Evolutionary conservation across 768 basidiomycete species (phyloP).

Genomic region (Suillus fuscotomentosus): DNA sequence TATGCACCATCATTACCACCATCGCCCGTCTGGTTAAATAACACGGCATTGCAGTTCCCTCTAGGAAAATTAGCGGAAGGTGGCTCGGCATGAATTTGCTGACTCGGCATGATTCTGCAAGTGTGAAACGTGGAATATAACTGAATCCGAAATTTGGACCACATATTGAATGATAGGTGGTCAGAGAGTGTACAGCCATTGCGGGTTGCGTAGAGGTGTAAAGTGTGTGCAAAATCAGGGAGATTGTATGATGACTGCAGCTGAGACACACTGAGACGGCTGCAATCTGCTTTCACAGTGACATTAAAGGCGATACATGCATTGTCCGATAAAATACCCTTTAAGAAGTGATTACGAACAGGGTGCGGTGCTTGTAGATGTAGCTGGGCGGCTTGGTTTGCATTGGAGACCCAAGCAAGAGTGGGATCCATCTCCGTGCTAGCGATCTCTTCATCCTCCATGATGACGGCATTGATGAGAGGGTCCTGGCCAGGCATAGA

Average conservation of each 20-base stretch:
- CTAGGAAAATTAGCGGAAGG: background rate
- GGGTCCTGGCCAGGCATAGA: background rate
- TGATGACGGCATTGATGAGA: background rate
- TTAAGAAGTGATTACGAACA: background rate
- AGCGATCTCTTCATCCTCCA: background rate
- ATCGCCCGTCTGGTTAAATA: background rate
- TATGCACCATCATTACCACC: background rate
- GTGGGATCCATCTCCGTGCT: background rate
- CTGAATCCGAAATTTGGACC: constrained; percentile 25
- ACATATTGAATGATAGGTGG: background rate
- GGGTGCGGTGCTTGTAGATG: background rate
- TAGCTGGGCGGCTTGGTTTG: background rate
- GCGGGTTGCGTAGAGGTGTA: background rate
- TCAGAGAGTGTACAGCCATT: background rate
- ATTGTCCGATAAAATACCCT: background rate
- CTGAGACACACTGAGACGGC: background rate
- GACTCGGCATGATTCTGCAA: constrained; percentile 15
- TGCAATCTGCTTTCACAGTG: background rate
- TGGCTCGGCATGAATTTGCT: background rate
- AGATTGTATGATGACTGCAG: background rate
- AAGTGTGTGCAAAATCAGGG: background rate
- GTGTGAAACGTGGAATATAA: constrained; percentile 18
- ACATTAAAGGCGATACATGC: background rate
- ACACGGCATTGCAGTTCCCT: background rate
- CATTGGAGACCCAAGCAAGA: background rate